Evolutionary conservation across 2,329 filamentous ascomycete genomes (phyloP).

Genomic region (Corinectria fuckeliana): DNA sequence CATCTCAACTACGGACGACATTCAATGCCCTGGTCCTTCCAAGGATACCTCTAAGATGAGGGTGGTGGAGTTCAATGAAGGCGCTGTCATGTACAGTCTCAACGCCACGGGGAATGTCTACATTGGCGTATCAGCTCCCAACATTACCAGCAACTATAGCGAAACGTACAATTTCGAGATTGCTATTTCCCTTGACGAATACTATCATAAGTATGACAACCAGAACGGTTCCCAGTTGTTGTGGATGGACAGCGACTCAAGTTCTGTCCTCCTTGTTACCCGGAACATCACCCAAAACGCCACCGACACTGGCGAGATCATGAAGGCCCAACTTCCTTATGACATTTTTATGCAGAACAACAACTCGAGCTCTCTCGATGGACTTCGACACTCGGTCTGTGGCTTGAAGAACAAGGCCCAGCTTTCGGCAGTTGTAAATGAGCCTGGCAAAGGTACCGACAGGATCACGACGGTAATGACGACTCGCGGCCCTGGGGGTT

Average conservation of each 20-base stretch:
- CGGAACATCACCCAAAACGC: conserved; percentile 70
- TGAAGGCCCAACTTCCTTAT: conserved; percentile 66
- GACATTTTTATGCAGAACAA: conserved; percentile 77
- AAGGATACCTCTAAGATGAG: conserved; percentile 30
- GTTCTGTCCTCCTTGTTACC: conserved; percentile 79
- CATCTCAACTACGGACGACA: conserved; percentile 63
- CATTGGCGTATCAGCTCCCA: conserved; percentile 76
- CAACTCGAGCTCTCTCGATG: conserved; percentile 65
- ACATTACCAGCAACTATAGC: conserved; percentile 62
- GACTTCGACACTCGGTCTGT: conserved; percentile 82
- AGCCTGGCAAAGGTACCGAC: conserved; percentile 55
- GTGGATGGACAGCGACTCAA: conserved; percentile 85
- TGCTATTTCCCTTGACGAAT: conserved; percentile 79
- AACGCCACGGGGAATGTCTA: conserved; percentile 73
- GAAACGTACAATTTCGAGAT: conserved; percentile 82
- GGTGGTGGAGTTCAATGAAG: conserved; percentile 64
- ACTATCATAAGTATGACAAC: conserved; percentile 70
- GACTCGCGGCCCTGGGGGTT: conserved; percentile 66
- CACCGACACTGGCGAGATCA: conserved; percentile 59
- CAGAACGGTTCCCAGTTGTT: conserved; percentile 62
- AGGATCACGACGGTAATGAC: conserved; percentile 70
- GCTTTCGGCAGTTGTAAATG: conserved; percentile 59
- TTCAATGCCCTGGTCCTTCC: conserved; percentile 38
- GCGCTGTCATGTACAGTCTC: conserved; percentile 71
- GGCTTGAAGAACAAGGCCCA: conserved; percentile 73